A percentile compares a stretch with the other conserved stretches of the same genome.
Evolutionary conservation across 441 rosid genomes (phyloP).

Genomic region (Adansonia madagascariensis): DNA sequence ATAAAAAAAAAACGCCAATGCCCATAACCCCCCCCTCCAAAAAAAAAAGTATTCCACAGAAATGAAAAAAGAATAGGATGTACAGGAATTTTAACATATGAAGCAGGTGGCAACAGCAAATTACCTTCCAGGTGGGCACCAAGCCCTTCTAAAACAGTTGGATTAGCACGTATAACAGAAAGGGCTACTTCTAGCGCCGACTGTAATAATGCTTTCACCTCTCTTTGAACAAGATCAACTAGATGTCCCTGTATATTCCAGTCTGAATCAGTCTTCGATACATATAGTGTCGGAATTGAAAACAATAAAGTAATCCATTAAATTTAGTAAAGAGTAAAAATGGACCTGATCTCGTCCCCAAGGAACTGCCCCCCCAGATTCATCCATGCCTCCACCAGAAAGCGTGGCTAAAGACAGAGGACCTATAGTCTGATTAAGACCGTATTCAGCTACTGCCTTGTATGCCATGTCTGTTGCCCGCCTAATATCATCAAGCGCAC

Average conservation of each 20-base stretch:
- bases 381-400: slow-evolving; percentile 92
- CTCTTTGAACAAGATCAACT: slow-evolving; percentile 93
- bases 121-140: slow-evolving; percentile 97
- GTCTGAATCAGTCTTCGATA: slow-evolving; percentile 30
- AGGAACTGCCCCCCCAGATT: slow-evolving; percentile 62
- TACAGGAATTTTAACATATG: not conserved
- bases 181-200: slow-evolving; percentile 84
- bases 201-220: slow-evolving; percentile 78
- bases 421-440: slow-evolving; percentile 86
- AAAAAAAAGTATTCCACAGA: not conserved
- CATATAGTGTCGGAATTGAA: not conserved
- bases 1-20: not conserved
- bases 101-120: not conserved
- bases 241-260: slow-evolving; percentile 70
- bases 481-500: slow-evolving; percentile 95
- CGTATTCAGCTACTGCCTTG: slow-evolving; percentile 98
- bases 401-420: slow-evolving; percentile 90
- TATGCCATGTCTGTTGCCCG: slow-evolving; percentile 97
- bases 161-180: slow-evolving; percentile 84
- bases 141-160: slow-evolving; percentile 83
- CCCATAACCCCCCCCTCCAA: not conserved
- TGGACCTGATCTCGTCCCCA: slow-evolving; percentile 97
- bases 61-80: not conserved
- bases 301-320: not conserved
- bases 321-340: slow-evolving; percentile 9